Conservation (phyloP, 148 eudicot species). For the Cornus suecica region DNA sequence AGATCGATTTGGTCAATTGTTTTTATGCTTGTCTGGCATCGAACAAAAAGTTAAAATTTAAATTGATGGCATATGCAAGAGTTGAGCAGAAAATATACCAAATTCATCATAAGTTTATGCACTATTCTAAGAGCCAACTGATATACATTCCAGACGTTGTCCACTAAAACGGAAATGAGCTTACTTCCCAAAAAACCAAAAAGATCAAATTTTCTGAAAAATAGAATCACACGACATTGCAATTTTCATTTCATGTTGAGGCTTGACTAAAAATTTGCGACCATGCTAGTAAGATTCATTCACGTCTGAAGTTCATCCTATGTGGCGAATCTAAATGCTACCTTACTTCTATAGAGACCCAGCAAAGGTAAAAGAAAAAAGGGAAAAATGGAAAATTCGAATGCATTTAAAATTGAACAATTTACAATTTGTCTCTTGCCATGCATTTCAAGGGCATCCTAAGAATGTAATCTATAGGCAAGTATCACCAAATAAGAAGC, state of each 20-base stretch:
- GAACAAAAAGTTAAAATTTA: constrained; percentile 9
- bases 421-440: background rate
- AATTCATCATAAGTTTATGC: background rate
- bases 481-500: background rate
- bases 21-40: constrained; percentile 64
- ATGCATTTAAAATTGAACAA: background rate
- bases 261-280: no score
- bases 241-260: no score
- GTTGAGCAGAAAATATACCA: background rate
- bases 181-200: no score
- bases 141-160: no score
- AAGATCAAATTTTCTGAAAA: no score
- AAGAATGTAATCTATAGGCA: background rate
- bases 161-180: no score
- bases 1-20: constrained; percentile 89
- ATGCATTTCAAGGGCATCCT: background rate
- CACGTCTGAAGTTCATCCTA: no score
- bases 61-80: background rate
- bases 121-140: background rate
- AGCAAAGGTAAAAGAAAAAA: no score
- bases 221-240: no score
- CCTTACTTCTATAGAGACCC: no score
- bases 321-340: no score
- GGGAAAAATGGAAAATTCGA: background rate
- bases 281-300: no score